Conservation (phyloP, 495 filamentous ascomycete species). For the Opeltia flavorubescens region DNA sequence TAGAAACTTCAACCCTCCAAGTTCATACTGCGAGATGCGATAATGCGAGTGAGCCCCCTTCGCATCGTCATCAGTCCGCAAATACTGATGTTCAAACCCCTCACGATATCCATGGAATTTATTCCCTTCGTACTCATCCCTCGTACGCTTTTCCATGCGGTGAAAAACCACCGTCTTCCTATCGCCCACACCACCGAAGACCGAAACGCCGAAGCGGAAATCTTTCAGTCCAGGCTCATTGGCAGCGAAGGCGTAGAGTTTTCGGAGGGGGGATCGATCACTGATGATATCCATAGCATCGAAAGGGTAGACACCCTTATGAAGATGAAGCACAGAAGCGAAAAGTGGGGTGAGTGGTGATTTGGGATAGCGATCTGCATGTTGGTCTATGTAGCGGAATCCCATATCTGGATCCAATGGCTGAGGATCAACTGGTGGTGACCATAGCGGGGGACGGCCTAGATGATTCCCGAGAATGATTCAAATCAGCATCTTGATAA, state of each 20-base stretch:
- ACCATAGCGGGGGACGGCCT: not conserved
- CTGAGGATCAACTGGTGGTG: not conserved
- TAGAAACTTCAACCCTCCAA: no score
- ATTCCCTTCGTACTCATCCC: not conserved
- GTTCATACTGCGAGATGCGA: no score
- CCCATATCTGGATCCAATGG: not conserved
- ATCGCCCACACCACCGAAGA: no score
- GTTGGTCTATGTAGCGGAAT: not conserved
- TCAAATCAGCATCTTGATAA: no score
- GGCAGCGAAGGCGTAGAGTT: not conserved
- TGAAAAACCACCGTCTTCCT: not conserved
- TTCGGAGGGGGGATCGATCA: not conserved
- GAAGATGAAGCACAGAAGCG: not conserved
- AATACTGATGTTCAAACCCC: not conserved
- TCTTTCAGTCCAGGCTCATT: no score
- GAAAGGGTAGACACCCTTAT: not conserved
- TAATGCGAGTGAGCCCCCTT: not conserved
- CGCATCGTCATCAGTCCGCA: not conserved
- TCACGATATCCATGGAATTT: not conserved
- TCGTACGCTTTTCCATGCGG: no score
- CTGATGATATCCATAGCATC: not conserved
- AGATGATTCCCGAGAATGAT: no score
- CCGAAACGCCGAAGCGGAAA: no score
- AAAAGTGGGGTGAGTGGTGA: not conserved
- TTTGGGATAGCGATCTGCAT: not conserved